Percentiles rank a stretch among this genome's conserved stretches.
Evolutionary conservation across 2,329 filamentous ascomycete genomes (phyloP).

Genomic region (Periconia sp.): DNA sequence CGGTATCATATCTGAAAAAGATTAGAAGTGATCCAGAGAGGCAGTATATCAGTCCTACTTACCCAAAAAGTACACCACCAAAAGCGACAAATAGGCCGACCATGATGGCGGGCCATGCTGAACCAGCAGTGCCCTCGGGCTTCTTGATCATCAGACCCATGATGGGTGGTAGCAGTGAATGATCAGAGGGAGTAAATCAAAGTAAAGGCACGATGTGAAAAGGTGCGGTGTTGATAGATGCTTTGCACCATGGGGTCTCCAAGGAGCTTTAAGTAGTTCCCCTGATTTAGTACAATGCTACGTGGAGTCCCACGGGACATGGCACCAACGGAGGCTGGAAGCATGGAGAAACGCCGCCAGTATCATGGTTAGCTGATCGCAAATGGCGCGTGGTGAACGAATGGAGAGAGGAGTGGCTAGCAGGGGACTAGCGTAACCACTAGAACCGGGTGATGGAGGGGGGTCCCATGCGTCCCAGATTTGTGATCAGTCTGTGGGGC

Average conservation of each 20-base stretch:
- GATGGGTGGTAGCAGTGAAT: slow-evolving; percentile 13
- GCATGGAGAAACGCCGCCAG: neutral
- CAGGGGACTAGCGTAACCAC: neutral
- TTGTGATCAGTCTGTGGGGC: neutral
- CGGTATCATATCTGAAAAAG: slow-evolving; percentile 42
- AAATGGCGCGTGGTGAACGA: too few relatives aligned
- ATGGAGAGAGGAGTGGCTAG: neutral
- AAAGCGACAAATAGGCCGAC: slow-evolving; percentile 54
- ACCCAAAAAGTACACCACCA: slow-evolving; percentile 52
- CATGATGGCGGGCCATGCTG: slow-evolving; percentile 43
- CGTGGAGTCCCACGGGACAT: slow-evolving; percentile 6
- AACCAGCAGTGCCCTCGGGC: slow-evolving; percentile 75
- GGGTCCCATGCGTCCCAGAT: neutral
- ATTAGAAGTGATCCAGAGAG: slow-evolving; percentile 11
- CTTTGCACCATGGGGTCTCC: neutral
- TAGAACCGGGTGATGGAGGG: neutral
- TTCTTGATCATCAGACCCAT: slow-evolving; percentile 60
- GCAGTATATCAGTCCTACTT: slow-evolving; percentile 10
- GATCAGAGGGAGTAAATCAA: slow-evolving; percentile 19
- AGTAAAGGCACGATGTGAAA: slow-evolving; percentile 13
- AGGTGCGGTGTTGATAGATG: slow-evolving; percentile 5
- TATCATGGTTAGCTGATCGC: neutral
- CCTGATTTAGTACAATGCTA: neutral
- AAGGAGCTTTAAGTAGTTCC: slow-evolving; percentile 14
- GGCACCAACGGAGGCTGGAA: slow-evolving; percentile 1